These are phyloP conservation scores for Metarhizium brunneum DNA, from an alignment of 2,329 filamentous ascomycete genomes.

Conservation along the genomic window DNA sequence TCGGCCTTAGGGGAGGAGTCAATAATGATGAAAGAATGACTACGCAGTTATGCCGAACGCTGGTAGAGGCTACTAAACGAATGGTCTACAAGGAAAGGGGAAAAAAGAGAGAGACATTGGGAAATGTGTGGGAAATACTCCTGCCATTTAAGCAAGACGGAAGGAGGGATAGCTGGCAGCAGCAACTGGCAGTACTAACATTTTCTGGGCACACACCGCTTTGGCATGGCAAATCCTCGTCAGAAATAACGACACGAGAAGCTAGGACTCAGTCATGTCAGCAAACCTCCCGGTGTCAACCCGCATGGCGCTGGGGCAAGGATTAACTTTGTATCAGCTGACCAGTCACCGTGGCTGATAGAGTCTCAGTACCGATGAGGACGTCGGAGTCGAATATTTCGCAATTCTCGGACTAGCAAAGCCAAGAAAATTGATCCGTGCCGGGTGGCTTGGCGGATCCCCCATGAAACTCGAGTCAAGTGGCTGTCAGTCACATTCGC, in stretches of 20 bases:
- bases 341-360: conserved; percentile 5
- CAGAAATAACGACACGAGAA: not conserved
- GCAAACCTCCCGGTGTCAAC: not conserved
- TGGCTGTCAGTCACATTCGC: conserved; percentile 1
- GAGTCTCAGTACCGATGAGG: conserved; percentile 6
- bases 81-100: not conserved
- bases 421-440: conserved; percentile 2
- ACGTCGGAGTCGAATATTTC: conserved; percentile 9
- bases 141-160: not conserved
- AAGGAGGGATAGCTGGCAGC: not conserved
- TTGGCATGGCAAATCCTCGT: not conserved
- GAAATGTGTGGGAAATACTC: not conserved
- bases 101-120: not conserved
- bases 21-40: not conserved
- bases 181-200: not conserved
- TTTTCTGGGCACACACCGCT: conserved; percentile 3
- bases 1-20: not conserved
- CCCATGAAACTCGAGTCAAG: not conserved
- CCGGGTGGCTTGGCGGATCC: conserved; percentile 5
- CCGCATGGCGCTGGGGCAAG: not conserved
- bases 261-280: not conserved
- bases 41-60: not conserved
- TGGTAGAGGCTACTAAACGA: not conserved
- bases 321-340: conserved; percentile 1
- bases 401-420: conserved; percentile 9